Evolutionary conservation across 768 basidiomycete genomes (phyloP).

Genomic region (Leccinum incarnatum): DNA sequence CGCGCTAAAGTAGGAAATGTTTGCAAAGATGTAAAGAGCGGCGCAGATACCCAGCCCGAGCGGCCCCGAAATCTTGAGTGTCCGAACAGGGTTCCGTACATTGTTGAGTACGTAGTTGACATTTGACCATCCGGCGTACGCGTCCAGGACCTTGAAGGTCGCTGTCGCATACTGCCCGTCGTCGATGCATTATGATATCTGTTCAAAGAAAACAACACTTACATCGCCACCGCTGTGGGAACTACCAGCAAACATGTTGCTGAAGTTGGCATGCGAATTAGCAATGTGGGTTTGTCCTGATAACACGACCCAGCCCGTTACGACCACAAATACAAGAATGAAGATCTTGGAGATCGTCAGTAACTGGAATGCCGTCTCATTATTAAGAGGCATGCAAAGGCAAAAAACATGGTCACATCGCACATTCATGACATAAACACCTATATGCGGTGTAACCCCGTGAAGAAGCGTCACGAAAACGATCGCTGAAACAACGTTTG

Average conservation of each 20-base stretch:
- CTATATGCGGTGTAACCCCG: constrained; percentile 47
- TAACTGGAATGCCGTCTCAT: constrained; percentile 27
- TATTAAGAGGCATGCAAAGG: constrained; percentile 12
- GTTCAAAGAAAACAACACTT: not conserved
- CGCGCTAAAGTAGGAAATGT: constrained; percentile 54
- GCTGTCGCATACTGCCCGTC: constrained; percentile 52
- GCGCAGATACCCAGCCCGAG: constrained; percentile 56
- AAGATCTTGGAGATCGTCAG: constrained; percentile 53
- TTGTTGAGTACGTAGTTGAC: constrained; percentile 47
- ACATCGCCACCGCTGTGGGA: constrained; percentile 51
- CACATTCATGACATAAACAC: constrained; percentile 57
- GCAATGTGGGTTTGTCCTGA: constrained; percentile 53
- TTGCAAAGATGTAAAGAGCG: constrained; percentile 51
- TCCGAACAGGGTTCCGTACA: constrained; percentile 56
- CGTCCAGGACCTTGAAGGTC: constrained; percentile 54
- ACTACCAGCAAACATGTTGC: constrained; percentile 54
- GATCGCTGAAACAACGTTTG: constrained; percentile 37
- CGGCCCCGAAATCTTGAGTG: constrained; percentile 60
- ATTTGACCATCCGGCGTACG: constrained; percentile 52
- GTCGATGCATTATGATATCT: not conserved
- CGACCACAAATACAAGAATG: constrained; percentile 52
- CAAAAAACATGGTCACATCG: not conserved
- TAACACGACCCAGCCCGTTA: constrained; percentile 61
- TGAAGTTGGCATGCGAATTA: constrained; percentile 58
- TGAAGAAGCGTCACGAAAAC: constrained; percentile 50